These are phyloP conservation scores for Nigrograna mackinnonii DNA, from an alignment of 2,329 filamentous ascomycete genomes.

Conservation along the genomic window DNA sequence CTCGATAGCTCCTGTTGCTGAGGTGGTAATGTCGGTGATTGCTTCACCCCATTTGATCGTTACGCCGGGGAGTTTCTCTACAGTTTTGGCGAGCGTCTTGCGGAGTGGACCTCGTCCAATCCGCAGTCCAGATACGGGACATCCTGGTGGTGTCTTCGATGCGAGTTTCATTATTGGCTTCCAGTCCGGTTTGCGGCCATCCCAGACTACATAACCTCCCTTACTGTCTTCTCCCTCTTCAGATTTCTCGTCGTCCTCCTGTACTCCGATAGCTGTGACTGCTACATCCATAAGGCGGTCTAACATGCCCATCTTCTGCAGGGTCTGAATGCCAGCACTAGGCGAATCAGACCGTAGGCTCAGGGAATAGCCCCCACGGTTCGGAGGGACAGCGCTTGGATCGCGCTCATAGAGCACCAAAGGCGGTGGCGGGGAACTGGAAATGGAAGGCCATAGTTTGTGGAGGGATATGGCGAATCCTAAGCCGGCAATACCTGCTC, in stretches of 20 bases:
- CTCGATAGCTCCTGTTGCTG: too few species aligned
- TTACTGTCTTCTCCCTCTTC: background rate
- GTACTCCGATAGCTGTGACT: conserved; percentile 30
- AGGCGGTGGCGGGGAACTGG: too few species aligned
- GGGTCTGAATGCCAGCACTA: conserved; percentile 41
- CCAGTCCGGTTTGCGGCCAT: conserved; percentile 43
- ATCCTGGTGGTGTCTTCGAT: conserved; percentile 29
- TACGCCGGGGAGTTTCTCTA: conserved; percentile 20
- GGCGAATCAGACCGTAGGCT: conserved; percentile 42
- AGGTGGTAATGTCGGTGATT: too few species aligned
- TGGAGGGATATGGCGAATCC: too few species aligned
- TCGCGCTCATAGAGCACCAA: conserved; percentile 49
- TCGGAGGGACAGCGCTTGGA: conserved; percentile 24
- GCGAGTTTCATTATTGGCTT: conserved; percentile 36
- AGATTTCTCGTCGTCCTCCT: too few species aligned
- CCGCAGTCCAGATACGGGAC: conserved; percentile 44
- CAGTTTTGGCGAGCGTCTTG: conserved; percentile 34
- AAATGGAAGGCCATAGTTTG: too few species aligned
- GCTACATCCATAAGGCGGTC: conserved; percentile 34
- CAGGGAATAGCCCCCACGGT: conserved; percentile 45
- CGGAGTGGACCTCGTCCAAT: conserved; percentile 44
- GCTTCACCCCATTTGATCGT: conserved; percentile 5
- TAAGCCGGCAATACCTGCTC: too few species aligned
- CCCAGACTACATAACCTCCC: conserved; percentile 48
- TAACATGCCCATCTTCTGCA: conserved; percentile 46